These are phyloP conservation scores for Phytophthora multivora DNA, from an alignment of 352 stramenopile genomes.

Conservation along the genomic window DNA sequence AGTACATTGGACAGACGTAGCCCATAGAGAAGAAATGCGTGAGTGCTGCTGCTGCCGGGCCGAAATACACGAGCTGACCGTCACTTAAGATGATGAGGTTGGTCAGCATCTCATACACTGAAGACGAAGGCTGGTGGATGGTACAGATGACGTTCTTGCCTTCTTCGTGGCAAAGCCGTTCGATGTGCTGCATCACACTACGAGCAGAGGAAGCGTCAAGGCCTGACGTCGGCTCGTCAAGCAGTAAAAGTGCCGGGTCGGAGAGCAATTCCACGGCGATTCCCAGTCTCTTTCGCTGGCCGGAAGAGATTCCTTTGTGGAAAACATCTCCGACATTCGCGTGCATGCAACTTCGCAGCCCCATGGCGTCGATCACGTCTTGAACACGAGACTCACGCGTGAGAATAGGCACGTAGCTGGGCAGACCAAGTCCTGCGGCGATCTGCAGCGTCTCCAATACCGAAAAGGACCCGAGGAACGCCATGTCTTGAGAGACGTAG, in stretches of 20 bases:
- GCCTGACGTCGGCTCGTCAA: slow-evolving; percentile 94
- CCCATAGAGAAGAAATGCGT: slow-evolving; percentile 56
- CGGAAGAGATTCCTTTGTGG: slow-evolving; percentile 83
- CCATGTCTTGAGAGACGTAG: slow-evolving; percentile 70
- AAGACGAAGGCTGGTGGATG: slow-evolving; percentile 88
- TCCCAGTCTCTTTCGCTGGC: slow-evolving; percentile 91
- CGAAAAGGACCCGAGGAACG: slow-evolving; percentile 69
- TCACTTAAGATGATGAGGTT: slow-evolving; percentile 65
- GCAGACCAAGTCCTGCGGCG: slow-evolving; percentile 55
- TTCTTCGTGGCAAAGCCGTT: slow-evolving; percentile 47
- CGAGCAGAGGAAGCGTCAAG: slow-evolving; percentile 91
- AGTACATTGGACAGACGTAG: slow-evolving; percentile 66
- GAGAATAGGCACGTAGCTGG: slow-evolving; percentile 42
- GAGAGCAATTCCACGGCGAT: slow-evolving; percentile 94
- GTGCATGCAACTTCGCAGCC: slow-evolving; percentile 49
- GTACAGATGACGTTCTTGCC: slow-evolving; percentile 79
- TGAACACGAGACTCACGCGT: slow-evolving; percentile 62
- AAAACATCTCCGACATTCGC: slow-evolving; percentile 87
- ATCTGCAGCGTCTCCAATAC: slow-evolving; percentile 73
- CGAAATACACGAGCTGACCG: slow-evolving; percentile 91
- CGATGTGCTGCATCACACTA: slow-evolving; percentile 84
- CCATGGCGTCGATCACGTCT: slow-evolving; percentile 74
- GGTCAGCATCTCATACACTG: slow-evolving; percentile 69
- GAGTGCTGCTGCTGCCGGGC: slow-evolving; percentile 58
- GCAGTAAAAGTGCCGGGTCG: slow-evolving; percentile 94